These are phyloP conservation scores for Citrus glauca DNA, from an alignment of 345 rosid genomes.

Conservation along the genomic window DNA sequence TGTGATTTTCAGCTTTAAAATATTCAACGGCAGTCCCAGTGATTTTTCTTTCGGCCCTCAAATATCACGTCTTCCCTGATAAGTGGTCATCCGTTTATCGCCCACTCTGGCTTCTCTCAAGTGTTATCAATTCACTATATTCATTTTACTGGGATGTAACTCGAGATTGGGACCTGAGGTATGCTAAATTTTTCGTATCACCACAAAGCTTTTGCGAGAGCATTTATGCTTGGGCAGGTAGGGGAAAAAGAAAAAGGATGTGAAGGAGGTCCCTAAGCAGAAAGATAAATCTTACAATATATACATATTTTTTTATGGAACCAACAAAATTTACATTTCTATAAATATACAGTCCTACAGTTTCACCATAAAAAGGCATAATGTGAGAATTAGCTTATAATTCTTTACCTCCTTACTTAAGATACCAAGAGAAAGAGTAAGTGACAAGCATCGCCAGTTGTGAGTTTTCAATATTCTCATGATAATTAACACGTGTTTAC, in stretches of 20 bases:
- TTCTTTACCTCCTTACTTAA: too few relatives aligned
- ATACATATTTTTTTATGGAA: not conserved
- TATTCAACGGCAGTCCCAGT: conserved; percentile 97
- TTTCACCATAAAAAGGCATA: not conserved
- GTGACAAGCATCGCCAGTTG: not conserved
- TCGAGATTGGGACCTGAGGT: conserved; percentile 99
- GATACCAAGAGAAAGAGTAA: not conserved
- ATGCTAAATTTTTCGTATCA: conserved; percentile 10
- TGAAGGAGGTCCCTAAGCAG: not conserved
- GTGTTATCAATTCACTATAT: conserved; percentile 83
- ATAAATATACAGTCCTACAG: not conserved
- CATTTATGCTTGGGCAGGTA: not conserved
- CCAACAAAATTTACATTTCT: not conserved
- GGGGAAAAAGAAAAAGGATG: not conserved
- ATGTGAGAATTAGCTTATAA: not conserved
- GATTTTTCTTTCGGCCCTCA: conserved; percentile 92
- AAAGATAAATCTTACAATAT: not conserved
- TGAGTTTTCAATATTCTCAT: not conserved
- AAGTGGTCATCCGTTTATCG: conserved; percentile 77
- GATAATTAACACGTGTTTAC: not conserved
- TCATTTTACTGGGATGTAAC: conserved; percentile 98
- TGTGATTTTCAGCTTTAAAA: conserved; percentile 75
- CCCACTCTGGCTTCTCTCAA: conserved; percentile 93
- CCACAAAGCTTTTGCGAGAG: not conserved
- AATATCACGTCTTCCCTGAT: conserved; percentile 77